These are phyloP conservation scores for Corinectria fuckeliana DNA, from an alignment of 2,329 filamentous ascomycete genomes.

Conservation along the genomic window DNA sequence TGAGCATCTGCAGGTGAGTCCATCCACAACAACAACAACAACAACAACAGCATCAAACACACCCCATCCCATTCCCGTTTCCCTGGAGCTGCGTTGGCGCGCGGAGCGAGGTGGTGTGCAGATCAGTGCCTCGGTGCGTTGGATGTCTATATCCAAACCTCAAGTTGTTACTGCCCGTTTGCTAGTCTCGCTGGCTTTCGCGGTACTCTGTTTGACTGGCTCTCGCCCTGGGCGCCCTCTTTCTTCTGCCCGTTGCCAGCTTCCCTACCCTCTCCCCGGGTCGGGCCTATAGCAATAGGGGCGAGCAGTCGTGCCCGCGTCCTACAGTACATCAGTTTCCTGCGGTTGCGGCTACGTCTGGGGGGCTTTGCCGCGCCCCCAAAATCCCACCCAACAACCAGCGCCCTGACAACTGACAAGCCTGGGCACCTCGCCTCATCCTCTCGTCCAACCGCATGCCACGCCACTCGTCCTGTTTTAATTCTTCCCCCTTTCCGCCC, in stretches of 20 bases:
- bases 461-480: constrained; percentile 25
- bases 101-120: constrained; percentile 3
- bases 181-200: constrained; percentile 4
- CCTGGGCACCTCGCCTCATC: constrained; percentile 32
- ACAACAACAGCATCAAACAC: no score
- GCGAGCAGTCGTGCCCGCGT: constrained; percentile 18
- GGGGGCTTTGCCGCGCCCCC: constrained; percentile 34
- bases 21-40: constrained; percentile 2
- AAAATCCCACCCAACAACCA: constrained; percentile 26
- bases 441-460: constrained; percentile 32
- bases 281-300: constrained; percentile 15
- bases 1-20: constrained; percentile 18
- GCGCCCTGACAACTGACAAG: constrained; percentile 28
- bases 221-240: constrained; percentile 11
- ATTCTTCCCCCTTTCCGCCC: constrained; percentile 17
- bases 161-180: constrained; percentile 5
- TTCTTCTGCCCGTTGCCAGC: constrained; percentile 14
- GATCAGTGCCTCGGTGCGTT: background rate
- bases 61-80: background rate
- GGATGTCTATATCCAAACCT: constrained; percentile 10
- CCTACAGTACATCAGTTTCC: constrained; percentile 22
- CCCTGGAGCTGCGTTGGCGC: background rate
- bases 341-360: constrained; percentile 31
- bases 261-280: constrained; percentile 6
- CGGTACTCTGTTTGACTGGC: constrained; percentile 15